These are phyloP conservation scores for Candida palmyrensis DNA, from an alignment of 805 yeast genomes.

Conservation along the genomic window DNA sequence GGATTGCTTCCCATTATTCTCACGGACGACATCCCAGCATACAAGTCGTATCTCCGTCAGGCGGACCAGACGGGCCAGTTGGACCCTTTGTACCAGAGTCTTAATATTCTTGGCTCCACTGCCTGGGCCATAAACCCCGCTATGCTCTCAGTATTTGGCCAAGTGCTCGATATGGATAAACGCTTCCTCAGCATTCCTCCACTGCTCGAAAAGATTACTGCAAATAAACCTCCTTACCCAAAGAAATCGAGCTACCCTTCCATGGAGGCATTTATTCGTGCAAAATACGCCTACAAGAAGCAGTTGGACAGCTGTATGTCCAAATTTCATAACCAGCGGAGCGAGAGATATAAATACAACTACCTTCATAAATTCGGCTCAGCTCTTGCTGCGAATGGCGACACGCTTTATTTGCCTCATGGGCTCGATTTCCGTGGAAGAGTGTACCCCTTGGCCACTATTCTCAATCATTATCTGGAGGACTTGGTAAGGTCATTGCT, in stretches of 20 bases:
- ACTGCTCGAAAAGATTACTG: neutral
- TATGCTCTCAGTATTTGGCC: constrained; percentile 17
- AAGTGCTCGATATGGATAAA: constrained; percentile 11
- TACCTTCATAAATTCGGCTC: constrained; percentile 17
- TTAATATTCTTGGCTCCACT: constrained; percentile 22
- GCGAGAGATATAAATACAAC: constrained; percentile 16
- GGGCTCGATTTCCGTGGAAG: constrained; percentile 37
- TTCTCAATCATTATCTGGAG: constrained; percentile 29
- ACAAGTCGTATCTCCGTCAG: constrained; percentile 15
- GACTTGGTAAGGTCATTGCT: constrained; percentile 29
- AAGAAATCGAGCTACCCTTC: too few species aligned
- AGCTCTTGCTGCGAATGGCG: constrained; percentile 26
- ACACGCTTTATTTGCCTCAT: constrained; percentile 33
- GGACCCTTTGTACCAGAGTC: constrained; percentile 20
- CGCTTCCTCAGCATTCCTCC: constrained; percentile 27
- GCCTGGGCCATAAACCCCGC: constrained; percentile 34
- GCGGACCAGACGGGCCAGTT: constrained; percentile 31
- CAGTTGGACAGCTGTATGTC: constrained; percentile 4
- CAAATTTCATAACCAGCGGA: constrained; percentile 4
- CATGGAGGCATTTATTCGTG: neutral
- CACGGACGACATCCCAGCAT: constrained; percentile 10
- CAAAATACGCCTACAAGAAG: neutral
- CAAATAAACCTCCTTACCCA: neutral
- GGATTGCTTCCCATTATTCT: constrained; percentile 20
- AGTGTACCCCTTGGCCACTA: constrained; percentile 33